Evolutionary conservation across 2,329 filamentous ascomycete genomes (phyloP), one percentile per base, ranked within the genome.

Genomic region (Fusarium drepaniforme): DNA sequence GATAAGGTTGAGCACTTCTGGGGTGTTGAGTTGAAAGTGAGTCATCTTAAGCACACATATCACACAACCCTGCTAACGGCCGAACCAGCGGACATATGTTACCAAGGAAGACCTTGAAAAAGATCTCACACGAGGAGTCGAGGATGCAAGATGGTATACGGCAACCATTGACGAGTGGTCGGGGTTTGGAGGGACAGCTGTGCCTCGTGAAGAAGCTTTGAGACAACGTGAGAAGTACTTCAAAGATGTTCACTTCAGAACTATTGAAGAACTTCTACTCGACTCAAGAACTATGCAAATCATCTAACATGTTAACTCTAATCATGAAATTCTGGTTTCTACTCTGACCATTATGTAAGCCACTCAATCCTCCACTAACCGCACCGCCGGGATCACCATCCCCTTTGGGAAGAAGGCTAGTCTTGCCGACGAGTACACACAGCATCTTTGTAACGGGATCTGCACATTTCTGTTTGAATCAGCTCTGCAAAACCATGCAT

Each of bases 151-250:
- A 21, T 63, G 60, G 60, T 63, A 63, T 15, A 49, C 30, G 9
- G 42, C 60, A 18, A 63, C 42, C 23, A 49, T 63, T 2, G 60
- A 63, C 8, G 60, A 63, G n/a, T 63, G 60, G 60, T 63, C 60
- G 12, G 40, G 42, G 30, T 30, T 23, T 18, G 60, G 42, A 3
- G 60, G n/a, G 4, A 37, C 42, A 2, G 42, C 42, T 35, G 60
- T 63, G 3, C 60, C 60, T 21, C 60, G 21, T 33, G 13, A 51
- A 15, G 60, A 38, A 8, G 60, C 60, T 5, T 15, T 63, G 18
- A 21, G 9, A 15, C 60, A 63, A 3, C 60, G 42, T 12, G 40
- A 63, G 1, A 51, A 37, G 42, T 63, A 37, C 21, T 63, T 63
- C n/a, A 63, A 63, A 5, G 60, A 51, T 3, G 60, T 63, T 51